Evolutionary conservation across 345 rosid genomes (phyloP).

Genomic region (Laguncularia racemosa): DNA sequence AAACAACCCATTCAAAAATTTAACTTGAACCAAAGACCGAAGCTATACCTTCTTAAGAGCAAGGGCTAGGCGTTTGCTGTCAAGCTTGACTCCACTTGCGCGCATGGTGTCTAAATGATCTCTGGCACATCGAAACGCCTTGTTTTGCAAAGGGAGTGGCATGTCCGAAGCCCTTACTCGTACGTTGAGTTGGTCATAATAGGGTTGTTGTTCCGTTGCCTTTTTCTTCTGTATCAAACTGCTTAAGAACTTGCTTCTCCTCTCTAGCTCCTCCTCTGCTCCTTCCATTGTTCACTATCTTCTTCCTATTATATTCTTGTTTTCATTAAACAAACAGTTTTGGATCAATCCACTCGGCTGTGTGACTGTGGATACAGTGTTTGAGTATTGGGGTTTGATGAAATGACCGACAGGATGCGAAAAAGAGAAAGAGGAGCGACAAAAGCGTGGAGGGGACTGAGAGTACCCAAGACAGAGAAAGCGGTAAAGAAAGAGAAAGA

Average conservation of each 20-base stretch:
- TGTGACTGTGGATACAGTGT: no score
- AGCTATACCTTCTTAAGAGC: conserved; percentile 73
- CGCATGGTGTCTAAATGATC: conserved; percentile 69
- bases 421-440: no score
- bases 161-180: conserved; percentile 86
- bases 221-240: conserved; percentile 91
- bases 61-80: conserved; percentile 85
- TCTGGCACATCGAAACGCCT: conserved; percentile 73
- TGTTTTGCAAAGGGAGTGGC: conserved; percentile 58
- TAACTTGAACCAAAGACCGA: not conserved
- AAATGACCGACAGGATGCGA: no score
- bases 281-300: conserved; percentile 40
- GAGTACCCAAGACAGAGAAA: no score
- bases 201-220: conserved; percentile 55
- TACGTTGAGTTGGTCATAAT: conserved; percentile 42
- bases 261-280: conserved; percentile 82
- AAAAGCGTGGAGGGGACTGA: no score
- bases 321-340: not conserved
- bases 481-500: no score
- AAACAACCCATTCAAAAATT: not conserved
- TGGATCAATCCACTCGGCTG: no score
- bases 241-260: conserved; percentile 81
- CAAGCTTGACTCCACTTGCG: conserved; percentile 61
- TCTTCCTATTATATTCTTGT: conserved; percentile 16
- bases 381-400: no score